These are phyloP conservation scores for Chaetomiaceae sp. DNA, from an alignment of 2,329 filamentous ascomycete species.

Conservation along the genomic window DNA sequence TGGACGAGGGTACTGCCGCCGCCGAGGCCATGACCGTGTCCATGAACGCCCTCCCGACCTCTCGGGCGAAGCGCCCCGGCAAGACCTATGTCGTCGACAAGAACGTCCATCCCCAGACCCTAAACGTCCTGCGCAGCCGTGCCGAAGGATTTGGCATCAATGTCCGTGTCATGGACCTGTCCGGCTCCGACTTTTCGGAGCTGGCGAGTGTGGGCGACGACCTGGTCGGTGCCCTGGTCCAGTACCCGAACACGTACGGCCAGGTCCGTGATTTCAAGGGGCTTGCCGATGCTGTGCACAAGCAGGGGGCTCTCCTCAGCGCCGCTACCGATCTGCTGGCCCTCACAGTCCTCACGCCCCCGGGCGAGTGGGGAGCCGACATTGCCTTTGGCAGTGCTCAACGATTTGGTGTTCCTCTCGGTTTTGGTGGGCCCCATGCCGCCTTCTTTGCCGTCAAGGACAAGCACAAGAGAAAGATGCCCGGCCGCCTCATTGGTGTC, in stretches of 20 bases:
- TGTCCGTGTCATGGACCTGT: slow-evolving; percentile 66
- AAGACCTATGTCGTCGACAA: slow-evolving; percentile 84
- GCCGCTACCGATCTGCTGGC: slow-evolving; percentile 87
- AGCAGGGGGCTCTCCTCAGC: slow-evolving; percentile 72
- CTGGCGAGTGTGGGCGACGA: slow-evolving; percentile 74
- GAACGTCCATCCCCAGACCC: slow-evolving; percentile 77
- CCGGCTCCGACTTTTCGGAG: slow-evolving; percentile 52
- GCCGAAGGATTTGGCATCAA: slow-evolving; percentile 89
- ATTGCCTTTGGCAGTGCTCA: slow-evolving; percentile 93
- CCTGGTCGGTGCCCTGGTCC: slow-evolving; percentile 83
- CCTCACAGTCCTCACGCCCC: slow-evolving; percentile 79
- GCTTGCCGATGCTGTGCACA: slow-evolving; percentile 73
- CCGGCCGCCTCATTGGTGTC: slow-evolving; percentile 81
- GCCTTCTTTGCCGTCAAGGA: slow-evolving; percentile 93
- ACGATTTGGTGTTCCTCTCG: slow-evolving; percentile 85
- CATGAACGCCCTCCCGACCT: slow-evolving; percentile 65
- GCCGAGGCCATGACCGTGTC: slow-evolving; percentile 96
- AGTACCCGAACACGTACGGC: slow-evolving; percentile 88
- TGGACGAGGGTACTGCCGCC: slow-evolving; percentile 88
- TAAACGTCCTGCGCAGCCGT: slow-evolving; percentile 76
- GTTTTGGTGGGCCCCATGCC: slow-evolving; percentile 90
- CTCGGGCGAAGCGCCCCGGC: slow-evolving; percentile 66
- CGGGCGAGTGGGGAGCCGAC: slow-evolving; percentile 91
- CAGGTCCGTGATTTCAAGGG: slow-evolving; percentile 69
- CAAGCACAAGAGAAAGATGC: slow-evolving; percentile 90